Conservation (phyloP, 208 protist species). For the Wallacemonas sp. region DNA sequence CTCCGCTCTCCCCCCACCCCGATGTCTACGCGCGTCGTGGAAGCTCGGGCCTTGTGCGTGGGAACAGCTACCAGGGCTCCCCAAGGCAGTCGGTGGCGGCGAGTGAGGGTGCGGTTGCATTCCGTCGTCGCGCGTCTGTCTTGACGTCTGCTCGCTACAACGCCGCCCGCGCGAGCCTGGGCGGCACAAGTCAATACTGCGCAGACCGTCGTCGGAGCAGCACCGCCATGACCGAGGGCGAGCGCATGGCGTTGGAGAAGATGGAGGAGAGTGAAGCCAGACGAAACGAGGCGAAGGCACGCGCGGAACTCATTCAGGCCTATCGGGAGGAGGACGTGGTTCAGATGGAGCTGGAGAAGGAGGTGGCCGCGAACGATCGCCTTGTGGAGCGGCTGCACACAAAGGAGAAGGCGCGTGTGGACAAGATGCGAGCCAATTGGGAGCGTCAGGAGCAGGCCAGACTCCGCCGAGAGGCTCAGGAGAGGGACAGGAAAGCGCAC, state of each 20-base stretch:
- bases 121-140: constrained; percentile 37
- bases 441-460: constrained; percentile 31
- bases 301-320: constrained; percentile 28
- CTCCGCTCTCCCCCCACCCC: background rate
- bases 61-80: background rate
- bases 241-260: constrained; percentile 41
- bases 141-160: constrained; percentile 38
- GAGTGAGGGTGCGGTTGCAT: constrained; percentile 7
- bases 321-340: constrained; percentile 32
- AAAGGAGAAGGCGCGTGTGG: constrained; percentile 26
- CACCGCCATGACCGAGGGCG: constrained; percentile 39
- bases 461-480: constrained; percentile 14
- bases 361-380: constrained; percentile 30
- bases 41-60: constrained; percentile 2
- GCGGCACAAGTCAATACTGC: constrained; percentile 24
- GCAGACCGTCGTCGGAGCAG: constrained; percentile 9
- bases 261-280: constrained; percentile 65
- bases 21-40: constrained; percentile 7
- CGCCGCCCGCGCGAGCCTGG: constrained; percentile 35
- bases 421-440: constrained; percentile 2
- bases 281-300: constrained; percentile 37
- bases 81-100: constrained; percentile 7
- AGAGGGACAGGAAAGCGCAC: constrained; percentile 24
- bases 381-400: constrained; percentile 22
- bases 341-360: constrained; percentile 41